Evolutionary conservation across 1,284 basidiomycete genomes (phyloP), one percentile per base, ranked within the genome.

Genomic region (Megacollybia platyphylla): DNA sequence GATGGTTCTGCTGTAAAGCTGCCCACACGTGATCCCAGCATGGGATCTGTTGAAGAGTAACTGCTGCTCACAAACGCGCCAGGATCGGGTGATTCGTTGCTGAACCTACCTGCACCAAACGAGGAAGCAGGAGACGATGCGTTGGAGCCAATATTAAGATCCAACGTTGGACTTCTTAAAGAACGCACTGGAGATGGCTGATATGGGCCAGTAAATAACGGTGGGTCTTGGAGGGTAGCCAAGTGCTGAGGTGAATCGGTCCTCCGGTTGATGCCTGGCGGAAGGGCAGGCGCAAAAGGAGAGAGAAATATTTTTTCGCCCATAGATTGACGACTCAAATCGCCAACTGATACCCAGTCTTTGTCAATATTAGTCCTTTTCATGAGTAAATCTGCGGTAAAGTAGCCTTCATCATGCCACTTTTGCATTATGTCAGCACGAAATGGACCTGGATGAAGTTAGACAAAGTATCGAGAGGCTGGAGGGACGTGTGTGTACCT

Each of bases 351-450:
- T 39, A 65, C 71, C 79, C 80, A 87, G 6, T 79, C 71, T 7
- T 53, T 52, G 54, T 87, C 83, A 40, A 81, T 51, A 49, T 72
- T 67, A 8, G 71, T 79, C 40, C 90, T 80, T 54, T 84, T 88
- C 73, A 94, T 81, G 29, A 87, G 76, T 26, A 97, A 70, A 48
- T 89, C 81, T 37, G 79, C 68, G n/a, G 76, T 70, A 58, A 98
- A 97, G 65, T 96, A 98, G 10, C 84, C 84, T 55, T 86, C 87
- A 44, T 88, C 79, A 59, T 82, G 87, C 94, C 94, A 97, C 52
- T 89, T 88, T 64, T 97, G 92, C 94, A 98, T 97, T 47, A 87
- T 59, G 48, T 83, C 76, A 20, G 87, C 90, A 35, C 74, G 73
- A 70, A 97, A 98, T 2, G 94, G 94, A 41, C 91, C 90, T 91